These are phyloP conservation scores for Salix purpurea DNA, from an alignment of 345 rosid species.

Conservation along the genomic window DNA sequence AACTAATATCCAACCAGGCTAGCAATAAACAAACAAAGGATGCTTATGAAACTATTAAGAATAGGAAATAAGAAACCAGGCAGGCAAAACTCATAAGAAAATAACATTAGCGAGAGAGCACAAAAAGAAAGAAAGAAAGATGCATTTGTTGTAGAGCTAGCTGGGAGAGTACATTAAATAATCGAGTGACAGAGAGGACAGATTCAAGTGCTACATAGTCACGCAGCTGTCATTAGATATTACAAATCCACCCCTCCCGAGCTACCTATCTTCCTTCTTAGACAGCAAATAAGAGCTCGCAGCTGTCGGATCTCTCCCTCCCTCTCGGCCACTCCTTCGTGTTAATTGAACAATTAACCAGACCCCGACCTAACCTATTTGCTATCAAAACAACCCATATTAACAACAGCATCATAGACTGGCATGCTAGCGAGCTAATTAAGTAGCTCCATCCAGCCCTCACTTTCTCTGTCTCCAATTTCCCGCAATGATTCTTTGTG, in stretches of 20 bases:
- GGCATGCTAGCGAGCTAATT: background rate
- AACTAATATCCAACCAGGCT: conserved; percentile 14
- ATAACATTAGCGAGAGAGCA: background rate
- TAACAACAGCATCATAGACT: conserved; percentile 16
- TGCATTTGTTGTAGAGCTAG: conserved; percentile 17
- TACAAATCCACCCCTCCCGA: conserved; percentile 31
- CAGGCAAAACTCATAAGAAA: background rate
- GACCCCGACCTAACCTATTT: conserved; percentile 2
- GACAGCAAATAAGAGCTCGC: conserved; percentile 59
- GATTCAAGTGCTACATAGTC: conserved; percentile 37
- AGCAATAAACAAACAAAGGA: background rate
- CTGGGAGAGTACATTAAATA: conserved; percentile 57
- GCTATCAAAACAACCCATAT: background rate
- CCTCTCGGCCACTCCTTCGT: background rate
- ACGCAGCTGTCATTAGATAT: conserved; percentile 52
- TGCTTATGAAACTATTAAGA: background rate
- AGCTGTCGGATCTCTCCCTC: conserved; percentile 38
- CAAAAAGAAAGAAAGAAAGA: conserved; percentile 1
- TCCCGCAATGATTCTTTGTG: conserved; percentile 20
- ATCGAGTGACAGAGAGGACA: conserved; percentile 54
- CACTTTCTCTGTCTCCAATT: conserved; percentile 15
- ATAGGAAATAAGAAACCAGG: background rate
- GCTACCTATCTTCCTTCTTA: conserved; percentile 11
- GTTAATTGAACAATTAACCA: background rate
- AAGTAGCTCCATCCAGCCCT: background rate